Percentiles rank a stretch among this genome's conserved stretches.
These are phyloP conservation scores for Leccinum subgranulosum DNA, from an alignment of 768 basidiomycete species.

Conservation along the genomic window DNA sequence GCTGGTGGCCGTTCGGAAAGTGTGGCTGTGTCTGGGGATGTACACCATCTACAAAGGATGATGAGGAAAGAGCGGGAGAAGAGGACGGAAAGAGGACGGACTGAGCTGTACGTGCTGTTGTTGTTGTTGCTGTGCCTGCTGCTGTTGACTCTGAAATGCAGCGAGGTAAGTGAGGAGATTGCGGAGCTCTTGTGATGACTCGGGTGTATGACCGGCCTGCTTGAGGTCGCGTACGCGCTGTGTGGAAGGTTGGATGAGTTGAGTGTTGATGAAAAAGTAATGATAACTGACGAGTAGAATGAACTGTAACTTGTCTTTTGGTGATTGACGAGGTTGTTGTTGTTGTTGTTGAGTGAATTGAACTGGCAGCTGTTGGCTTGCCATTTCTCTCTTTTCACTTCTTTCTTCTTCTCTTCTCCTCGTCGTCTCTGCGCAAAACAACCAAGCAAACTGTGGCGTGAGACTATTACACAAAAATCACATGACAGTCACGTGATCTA, in stretches of 20 bases:
- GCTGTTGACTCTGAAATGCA: constrained; percentile 27
- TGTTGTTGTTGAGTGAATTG: constrained; percentile 21
- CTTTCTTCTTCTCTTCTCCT: constrained; percentile 4
- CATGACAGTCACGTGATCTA: constrained; percentile 19
- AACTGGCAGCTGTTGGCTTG: constrained; percentile 24
- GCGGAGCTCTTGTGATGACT: constrained; percentile 42
- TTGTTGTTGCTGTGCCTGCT: constrained; percentile 27
- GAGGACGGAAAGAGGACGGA: constrained; percentile 14
- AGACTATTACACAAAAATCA: constrained; percentile 12
- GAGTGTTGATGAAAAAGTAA: accelerated
- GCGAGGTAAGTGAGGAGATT: constrained; percentile 39
- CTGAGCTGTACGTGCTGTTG: constrained; percentile 32
- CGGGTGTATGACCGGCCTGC: constrained; percentile 43
- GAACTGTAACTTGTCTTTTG: constrained; percentile 27
- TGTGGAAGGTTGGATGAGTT: constrained; percentile 19
- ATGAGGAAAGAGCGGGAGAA: constrained; percentile 11
- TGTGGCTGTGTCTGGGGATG: constrained; percentile 31
- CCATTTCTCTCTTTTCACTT: constrained; percentile 10
- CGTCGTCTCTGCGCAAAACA: constrained; percentile 17
- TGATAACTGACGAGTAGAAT: constrained; percentile 12
- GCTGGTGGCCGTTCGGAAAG: constrained; percentile 45
- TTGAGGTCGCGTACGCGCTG: constrained; percentile 46
- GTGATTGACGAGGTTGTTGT: constrained; percentile 13
- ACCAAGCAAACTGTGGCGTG: constrained; percentile 22
- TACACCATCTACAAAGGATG: constrained; percentile 22